Conservation (phyloP, 345 rosid genomes). For the Brassica rapa region DNA sequence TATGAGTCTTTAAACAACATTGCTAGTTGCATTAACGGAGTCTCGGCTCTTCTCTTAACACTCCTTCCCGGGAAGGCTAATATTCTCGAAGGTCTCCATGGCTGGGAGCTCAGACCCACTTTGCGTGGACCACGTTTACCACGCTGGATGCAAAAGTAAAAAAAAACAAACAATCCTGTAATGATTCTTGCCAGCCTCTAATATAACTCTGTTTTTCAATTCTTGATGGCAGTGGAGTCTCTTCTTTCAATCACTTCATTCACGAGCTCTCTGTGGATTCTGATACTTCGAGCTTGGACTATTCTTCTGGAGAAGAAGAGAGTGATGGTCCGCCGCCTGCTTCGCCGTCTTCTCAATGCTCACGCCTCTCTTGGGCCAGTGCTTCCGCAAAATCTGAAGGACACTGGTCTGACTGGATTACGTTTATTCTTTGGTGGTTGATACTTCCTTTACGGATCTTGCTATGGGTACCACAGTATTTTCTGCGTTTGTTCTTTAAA, state of each 20-base stretch:
- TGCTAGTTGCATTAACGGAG: constrained; percentile 79
- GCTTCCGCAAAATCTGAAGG: constrained; percentile 43
- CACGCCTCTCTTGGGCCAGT: constrained; percentile 63
- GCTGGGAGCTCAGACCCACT: constrained; percentile 97
- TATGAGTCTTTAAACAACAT: constrained; percentile 83
- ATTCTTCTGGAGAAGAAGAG: constrained; percentile 74
- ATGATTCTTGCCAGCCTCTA: constrained; percentile 5
- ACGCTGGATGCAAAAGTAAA: constrained; percentile 93
- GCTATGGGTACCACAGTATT: constrained; percentile 51
- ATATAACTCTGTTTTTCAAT: constrained; percentile 11
- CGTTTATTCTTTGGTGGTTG: constrained; percentile 59
- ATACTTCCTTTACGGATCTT: constrained; percentile 62
- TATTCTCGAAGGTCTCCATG: constrained; percentile 87
- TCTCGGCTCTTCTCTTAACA: constrained; percentile 74
- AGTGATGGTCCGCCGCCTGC: constrained; percentile 63
- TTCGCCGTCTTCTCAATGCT: constrained; percentile 73
- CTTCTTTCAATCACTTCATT: constrained; percentile 90
- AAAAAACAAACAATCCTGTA: background rate
- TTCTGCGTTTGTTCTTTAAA: constrained; percentile 45
- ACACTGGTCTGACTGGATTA: constrained; percentile 55
- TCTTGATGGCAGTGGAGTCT: constrained; percentile 66
- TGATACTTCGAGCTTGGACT: constrained; percentile 69
- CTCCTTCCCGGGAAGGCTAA: constrained; percentile 75
- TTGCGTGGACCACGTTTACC: constrained; percentile 92
- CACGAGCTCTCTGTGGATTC: constrained; percentile 84